Base-by-base conservation (phyloP, 139 green algal species). In the Volvox reticuliferus region DNA sequence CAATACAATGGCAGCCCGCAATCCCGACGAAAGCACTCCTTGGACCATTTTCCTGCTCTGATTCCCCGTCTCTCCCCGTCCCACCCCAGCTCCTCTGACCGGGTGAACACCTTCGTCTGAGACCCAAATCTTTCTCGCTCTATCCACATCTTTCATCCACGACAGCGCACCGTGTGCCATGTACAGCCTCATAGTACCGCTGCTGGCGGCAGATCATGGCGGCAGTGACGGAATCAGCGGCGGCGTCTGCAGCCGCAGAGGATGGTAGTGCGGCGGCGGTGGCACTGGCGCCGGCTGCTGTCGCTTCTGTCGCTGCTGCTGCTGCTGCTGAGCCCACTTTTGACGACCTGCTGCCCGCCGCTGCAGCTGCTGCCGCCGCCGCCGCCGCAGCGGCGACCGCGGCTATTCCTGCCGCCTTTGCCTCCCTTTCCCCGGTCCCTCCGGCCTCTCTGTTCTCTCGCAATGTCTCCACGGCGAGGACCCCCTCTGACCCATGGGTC, bases 121-220 rank as follows among this genome's bases (percentile, higher is more conserved):
- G 44, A 55, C 44, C 9, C 44, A 55, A 55, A 55, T 9, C 5
- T 55, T 9, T 55, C 44, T 55, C 44, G 44, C 65, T 5, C 24
- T 73, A 24, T 73, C 65, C 65, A 28, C 65, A 24, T 73, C 65
- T 28, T 24, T 28, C 65, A n/a, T 73, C 65, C 32, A 12, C 77
- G 19, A 62, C 77, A 61, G 50, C 79, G 22, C 37, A 86, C 79
- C 50, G n/a, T 9, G 32, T 19, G 13, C 50, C 79, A 50, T 86
- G 79, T 36, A 86, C 79, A 44, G 44, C 44, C 3, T 86, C 79
- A 50, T 71, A 86, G 79, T 86, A 86, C 20, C 50, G 44, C 37
- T 86, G 79, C 79, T 86, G 79, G 18, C 79, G 79, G 50, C 36
- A 22, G 1, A 86, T 86, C 79, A 86, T 86, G 21, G 79, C 44